A percentile compares a stretch with the other conserved stretches of the same genome.
phyloP scores from a whole-genome alignment of 306 rosid species.

The Boehmeria nivea region DNA sequence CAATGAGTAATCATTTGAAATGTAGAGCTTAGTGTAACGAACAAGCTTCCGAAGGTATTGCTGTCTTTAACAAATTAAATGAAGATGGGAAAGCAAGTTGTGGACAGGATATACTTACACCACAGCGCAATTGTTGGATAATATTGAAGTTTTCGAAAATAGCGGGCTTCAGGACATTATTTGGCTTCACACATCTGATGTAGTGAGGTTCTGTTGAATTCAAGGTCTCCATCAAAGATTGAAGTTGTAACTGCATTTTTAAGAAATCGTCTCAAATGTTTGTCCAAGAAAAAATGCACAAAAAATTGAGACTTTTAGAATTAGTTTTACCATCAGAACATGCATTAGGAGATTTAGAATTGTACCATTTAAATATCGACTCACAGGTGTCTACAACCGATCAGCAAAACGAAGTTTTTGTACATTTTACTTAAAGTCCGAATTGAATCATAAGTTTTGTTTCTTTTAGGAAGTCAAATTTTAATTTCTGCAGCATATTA shows the following conservation, averaged over 20 bases:
- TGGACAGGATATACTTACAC: conserved; percentile 65
- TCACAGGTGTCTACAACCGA: no score
- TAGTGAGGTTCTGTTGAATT: conserved; percentile 96
- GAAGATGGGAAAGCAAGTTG: conserved; percentile 19
- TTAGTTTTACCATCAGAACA: no score
- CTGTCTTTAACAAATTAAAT: conserved; percentile 13
- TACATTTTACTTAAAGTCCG: no score
- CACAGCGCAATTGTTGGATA: conserved; percentile 97
- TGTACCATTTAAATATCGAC: no score
- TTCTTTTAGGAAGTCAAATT: no score
- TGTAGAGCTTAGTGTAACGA: conserved; percentile 17
- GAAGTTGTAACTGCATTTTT: conserved; percentile 90
- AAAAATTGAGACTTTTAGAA: no score
- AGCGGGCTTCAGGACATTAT: conserved; percentile 92
- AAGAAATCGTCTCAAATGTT: not conserved
- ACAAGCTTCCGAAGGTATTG: conserved; percentile 7
- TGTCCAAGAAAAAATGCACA: no score
- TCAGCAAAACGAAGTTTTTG: no score
- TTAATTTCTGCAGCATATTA: not conserved
- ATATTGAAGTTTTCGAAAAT: conserved; percentile 85
- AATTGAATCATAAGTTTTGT: no score
- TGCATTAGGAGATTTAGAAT: no score
- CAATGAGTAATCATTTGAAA: conserved; percentile 22
- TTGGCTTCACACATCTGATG: conserved; percentile 99
- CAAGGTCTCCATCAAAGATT: conserved; percentile 98